Evolutionary conservation across 345 rosid species (phyloP).

Genomic region (Toxicodendron radicans): DNA sequence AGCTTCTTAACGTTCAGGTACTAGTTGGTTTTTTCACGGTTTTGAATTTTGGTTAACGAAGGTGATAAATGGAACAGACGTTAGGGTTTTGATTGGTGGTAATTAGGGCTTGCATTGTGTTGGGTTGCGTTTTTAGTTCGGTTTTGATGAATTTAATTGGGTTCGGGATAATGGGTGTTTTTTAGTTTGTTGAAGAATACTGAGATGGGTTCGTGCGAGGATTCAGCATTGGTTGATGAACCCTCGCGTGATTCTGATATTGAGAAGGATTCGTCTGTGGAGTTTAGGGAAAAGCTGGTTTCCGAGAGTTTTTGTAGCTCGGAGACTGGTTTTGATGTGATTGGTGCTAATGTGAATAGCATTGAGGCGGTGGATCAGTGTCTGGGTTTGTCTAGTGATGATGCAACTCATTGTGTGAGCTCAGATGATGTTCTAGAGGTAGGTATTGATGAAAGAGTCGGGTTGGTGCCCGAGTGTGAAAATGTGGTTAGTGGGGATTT

Average conservation of each 20-base stretch:
- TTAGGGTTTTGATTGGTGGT: constrained; percentile 31
- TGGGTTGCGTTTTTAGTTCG: constrained; percentile 16
- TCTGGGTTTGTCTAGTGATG: constrained; percentile 18
- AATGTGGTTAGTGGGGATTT: constrained; percentile 10
- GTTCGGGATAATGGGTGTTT: constrained; percentile 9
- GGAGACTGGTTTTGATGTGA: constrained; percentile 22
- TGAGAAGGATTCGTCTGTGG: constrained; percentile 27
- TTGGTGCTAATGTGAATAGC: constrained; percentile 29
- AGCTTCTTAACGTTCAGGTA: constrained; percentile 16
- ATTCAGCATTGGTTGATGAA: constrained; percentile 22
- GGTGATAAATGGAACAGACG: neutral
- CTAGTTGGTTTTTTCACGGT: neutral
- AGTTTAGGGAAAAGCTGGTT: constrained; percentile 16
- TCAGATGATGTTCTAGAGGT: constrained; percentile 6
- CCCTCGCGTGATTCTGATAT: constrained; percentile 17
- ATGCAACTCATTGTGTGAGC: constrained; percentile 20
- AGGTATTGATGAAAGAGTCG: neutral
- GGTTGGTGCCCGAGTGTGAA: constrained; percentile 4
- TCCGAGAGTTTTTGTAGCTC: constrained; percentile 14
- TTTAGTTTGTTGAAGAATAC: constrained; percentile 23
- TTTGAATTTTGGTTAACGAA: constrained; percentile 5
- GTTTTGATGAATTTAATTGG: neutral
- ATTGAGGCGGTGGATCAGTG: constrained; percentile 23
- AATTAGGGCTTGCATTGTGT: constrained; percentile 35
- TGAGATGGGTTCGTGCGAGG: constrained; percentile 36